Evolutionary conservation across 306 rosid species (phyloP).

Genomic region (Prinsepia uniflora): DNA sequence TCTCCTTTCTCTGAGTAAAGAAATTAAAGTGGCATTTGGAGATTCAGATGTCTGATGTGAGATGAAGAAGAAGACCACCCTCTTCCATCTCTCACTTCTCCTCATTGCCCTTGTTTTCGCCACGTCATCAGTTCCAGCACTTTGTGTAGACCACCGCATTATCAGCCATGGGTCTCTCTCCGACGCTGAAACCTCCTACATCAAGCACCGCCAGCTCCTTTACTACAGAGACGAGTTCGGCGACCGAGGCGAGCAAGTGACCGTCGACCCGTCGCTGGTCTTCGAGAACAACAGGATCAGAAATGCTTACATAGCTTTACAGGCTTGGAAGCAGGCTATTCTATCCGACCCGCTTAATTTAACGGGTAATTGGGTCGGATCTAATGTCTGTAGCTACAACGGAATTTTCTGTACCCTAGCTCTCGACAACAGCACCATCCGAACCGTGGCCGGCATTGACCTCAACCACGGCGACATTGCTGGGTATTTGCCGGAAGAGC

Average conservation of each 20-base stretch:
- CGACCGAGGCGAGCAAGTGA: constrained; percentile 68
- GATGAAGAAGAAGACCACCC: constrained; percentile 69
- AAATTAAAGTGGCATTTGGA: constrained; percentile 28
- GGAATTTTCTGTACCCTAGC: constrained; percentile 74
- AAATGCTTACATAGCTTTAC: constrained; percentile 70
- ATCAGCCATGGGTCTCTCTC: constrained; percentile 53
- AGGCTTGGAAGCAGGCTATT: constrained; percentile 84
- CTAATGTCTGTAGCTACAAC: constrained; percentile 61
- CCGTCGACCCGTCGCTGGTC: constrained; percentile 60
- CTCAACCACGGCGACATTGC: constrained; percentile 97
- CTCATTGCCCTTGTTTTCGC: constrained; percentile 24
- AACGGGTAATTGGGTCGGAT: constrained; percentile 66
- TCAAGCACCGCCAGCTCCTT: constrained; percentile 75
- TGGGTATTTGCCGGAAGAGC: constrained; percentile 88
- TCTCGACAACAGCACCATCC: constrained; percentile 48
- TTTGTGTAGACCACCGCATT: neutral
- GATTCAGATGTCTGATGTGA: constrained; percentile 76
- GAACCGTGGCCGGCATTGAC: constrained; percentile 87
- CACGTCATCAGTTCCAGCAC: constrained; percentile 11
- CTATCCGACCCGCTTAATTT: constrained; percentile 67
- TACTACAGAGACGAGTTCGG: constrained; percentile 79
- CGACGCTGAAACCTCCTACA: constrained; percentile 48
- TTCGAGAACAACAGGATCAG: constrained; percentile 62
- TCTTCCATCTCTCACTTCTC: constrained; percentile 17
- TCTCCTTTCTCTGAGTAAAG: neutral